Evolutionary conservation across 305 asterid genomes (phyloP).

Genomic region (Salvia sclarea): DNA sequence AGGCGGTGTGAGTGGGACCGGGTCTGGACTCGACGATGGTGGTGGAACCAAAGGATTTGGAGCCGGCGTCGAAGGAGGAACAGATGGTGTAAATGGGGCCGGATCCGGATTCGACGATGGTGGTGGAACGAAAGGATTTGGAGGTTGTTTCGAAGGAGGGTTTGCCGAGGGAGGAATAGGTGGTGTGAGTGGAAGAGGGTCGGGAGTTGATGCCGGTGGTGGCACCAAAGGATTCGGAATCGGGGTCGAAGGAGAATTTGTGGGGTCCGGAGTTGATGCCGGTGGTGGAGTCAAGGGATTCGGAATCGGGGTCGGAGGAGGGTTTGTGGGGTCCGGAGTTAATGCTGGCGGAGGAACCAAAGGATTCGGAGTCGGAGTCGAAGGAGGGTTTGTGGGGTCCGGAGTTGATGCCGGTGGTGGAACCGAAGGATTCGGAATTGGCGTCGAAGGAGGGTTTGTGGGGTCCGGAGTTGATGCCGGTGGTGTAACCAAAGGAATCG

Average conservation of each 20-base stretch:
- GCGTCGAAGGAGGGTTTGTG: neutral
- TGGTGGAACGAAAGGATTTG: neutral
- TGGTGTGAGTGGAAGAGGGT: neutral
- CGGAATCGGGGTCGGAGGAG: conserved; percentile 5
- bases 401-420: neutral
- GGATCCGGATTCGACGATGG: neutral
- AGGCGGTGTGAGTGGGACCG: conserved; percentile 44
- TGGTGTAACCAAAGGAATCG: neutral
- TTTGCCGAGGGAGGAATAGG: neutral
- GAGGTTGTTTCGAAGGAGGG: neutral
- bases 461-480: neutral
- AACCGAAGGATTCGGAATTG: neutral
- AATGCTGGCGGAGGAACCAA: conserved; percentile 40
- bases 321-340: conserved; percentile 29
- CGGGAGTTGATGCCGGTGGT: neutral
- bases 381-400: conserved; percentile 10
- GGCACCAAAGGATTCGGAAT: neutral
- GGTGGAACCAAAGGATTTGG: conserved; percentile 10
- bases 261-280: neutral
- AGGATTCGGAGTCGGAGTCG: conserved; percentile 39
- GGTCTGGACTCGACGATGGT: conserved; percentile 29
- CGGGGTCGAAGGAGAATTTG: neutral
- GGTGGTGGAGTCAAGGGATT: neutral
- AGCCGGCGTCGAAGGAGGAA: neutral
- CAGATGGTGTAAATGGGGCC: neutral